These are phyloP conservation scores for Vanrija pseudolonga DNA, from an alignment of 1,284 basidiomycete genomes.

Conservation along the genomic window DNA sequence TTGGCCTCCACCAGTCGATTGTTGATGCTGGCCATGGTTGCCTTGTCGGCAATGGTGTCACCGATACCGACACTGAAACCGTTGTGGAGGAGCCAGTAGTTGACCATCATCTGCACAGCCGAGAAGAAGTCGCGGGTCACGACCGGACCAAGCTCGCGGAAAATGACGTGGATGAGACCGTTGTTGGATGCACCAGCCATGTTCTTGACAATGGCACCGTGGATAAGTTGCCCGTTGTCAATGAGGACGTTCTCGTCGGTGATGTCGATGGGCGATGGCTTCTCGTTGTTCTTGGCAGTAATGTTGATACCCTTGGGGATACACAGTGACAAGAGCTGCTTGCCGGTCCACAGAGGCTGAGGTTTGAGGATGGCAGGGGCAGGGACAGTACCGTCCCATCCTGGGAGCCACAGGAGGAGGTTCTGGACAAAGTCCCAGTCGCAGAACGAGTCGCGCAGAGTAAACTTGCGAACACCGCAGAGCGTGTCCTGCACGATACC, in stretches of 20 bases:
- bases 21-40: slow-evolving; percentile 83
- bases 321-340: slow-evolving; percentile 89
- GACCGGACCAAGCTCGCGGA: slow-evolving; percentile 95
- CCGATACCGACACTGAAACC: slow-evolving; percentile 99
- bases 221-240: slow-evolving; percentile 95
- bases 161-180: slow-evolving; percentile 93
- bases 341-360: slow-evolving; percentile 96
- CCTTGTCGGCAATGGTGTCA: slow-evolving; percentile 91
- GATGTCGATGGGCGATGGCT: slow-evolving; percentile 73
- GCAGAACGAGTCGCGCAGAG: slow-evolving; percentile 86
- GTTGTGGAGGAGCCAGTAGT: slow-evolving; percentile 98
- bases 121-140: slow-evolving; percentile 90
- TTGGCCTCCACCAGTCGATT: slow-evolving; percentile 80
- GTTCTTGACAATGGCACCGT: slow-evolving; percentile 96
- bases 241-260: slow-evolving; percentile 93
- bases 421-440: slow-evolving; percentile 96
- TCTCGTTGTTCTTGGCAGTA: slow-evolving; percentile 64
- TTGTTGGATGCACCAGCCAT: slow-evolving; percentile 93
- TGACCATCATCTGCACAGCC: slow-evolving; percentile 90
- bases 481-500: slow-evolving; percentile 99
- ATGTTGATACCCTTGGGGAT: slow-evolving; percentile 98
- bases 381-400: slow-evolving; percentile 93
- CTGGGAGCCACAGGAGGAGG: slow-evolving; percentile 93
- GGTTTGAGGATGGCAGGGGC: slow-evolving; percentile 94
- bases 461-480: slow-evolving; percentile 96